phyloP scores from a whole-genome alignment of 768 basidiomycete genomes.

The Leccinum sublutescens region DNA sequence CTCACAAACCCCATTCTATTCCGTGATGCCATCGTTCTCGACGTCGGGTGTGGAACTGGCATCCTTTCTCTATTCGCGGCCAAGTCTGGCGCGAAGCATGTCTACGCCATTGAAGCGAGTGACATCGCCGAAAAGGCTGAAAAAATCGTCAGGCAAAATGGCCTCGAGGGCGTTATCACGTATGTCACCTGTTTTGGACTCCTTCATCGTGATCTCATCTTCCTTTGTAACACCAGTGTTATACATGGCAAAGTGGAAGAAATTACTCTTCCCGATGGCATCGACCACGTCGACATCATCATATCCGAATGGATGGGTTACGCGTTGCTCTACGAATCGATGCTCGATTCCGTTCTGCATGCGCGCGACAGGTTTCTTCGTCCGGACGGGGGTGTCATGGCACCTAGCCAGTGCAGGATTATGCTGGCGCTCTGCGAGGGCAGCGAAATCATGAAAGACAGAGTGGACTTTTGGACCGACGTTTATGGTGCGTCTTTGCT shows the following conservation, averaged over 20 bases:
- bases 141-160: slow-evolving; percentile 76
- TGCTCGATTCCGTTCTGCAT: slow-evolving; percentile 92
- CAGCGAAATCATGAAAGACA: slow-evolving; percentile 71
- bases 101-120: slow-evolving; percentile 91
- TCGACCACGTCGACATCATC: slow-evolving; percentile 87
- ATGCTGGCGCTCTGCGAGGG: slow-evolving; percentile 82
- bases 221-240: slow-evolving; percentile 45
- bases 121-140: slow-evolving; percentile 75
- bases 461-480: slow-evolving; percentile 86
- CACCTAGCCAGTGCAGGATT: slow-evolving; percentile 86
- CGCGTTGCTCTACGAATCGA: slow-evolving; percentile 89
- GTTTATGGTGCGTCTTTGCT: slow-evolving; percentile 66
- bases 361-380: slow-evolving; percentile 86
- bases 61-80: slow-evolving; percentile 91
- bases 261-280: slow-evolving; percentile 67
- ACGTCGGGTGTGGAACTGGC: slow-evolving; percentile 95
- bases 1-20: slow-evolving; percentile 79
- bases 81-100: slow-evolving; percentile 82
- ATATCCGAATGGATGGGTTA: slow-evolving; percentile 99
- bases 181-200: slow-evolving; percentile 27
- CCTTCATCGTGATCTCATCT: slow-evolving; percentile 2
- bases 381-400: slow-evolving; percentile 74
- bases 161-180: slow-evolving; percentile 69
- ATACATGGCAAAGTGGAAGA: slow-evolving; percentile 91
- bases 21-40: slow-evolving; percentile 82